Evolutionary conservation across 371 early-diverging fungal species (phyloP).

Genomic region (Syncephalastrum racemosum): DNA sequence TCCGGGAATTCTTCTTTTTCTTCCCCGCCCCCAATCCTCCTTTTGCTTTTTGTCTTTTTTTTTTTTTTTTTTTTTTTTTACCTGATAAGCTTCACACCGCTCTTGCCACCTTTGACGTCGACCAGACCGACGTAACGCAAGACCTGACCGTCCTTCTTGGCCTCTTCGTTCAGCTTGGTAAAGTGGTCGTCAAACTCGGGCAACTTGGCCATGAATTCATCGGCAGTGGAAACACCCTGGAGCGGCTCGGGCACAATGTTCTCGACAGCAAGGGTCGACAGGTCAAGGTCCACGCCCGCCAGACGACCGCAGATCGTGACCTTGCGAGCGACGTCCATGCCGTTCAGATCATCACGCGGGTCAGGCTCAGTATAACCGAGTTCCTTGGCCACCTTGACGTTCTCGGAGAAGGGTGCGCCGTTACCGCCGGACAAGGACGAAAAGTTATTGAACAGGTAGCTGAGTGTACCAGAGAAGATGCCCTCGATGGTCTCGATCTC

Average conservation of each 20-base stretch:
- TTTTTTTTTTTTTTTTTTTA: slow-evolving; percentile 19
- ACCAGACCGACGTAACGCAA: slow-evolving; percentile 93
- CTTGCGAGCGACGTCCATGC: slow-evolving; percentile 98
- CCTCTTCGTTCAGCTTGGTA: slow-evolving; percentile 71
- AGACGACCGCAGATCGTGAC: slow-evolving; percentile 88
- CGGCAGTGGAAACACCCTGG: slow-evolving; percentile 67
- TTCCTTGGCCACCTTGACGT: slow-evolving; percentile 87
- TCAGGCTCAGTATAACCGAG: slow-evolving; percentile 98
- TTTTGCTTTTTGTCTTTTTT: no score
- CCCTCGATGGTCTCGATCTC: slow-evolving; percentile 91
- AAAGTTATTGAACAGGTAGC: slow-evolving; percentile 95
- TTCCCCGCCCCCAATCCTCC: neutral
- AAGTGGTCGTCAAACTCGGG: slow-evolving; percentile 88
- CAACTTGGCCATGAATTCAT: slow-evolving; percentile 82
- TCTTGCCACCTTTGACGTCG: slow-evolving; percentile 65
- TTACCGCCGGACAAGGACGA: slow-evolving; percentile 59
- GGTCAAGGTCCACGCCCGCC: slow-evolving; percentile 76
- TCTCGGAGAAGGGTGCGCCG: slow-evolving; percentile 76
- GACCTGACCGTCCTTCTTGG: slow-evolving; percentile 69
- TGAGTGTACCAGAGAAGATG: slow-evolving; percentile 94
- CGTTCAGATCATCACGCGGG: slow-evolving; percentile 97
- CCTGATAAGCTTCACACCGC: slow-evolving; percentile 79
- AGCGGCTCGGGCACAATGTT: slow-evolving; percentile 92
- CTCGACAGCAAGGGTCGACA: slow-evolving; percentile 81
- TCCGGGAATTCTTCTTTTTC: neutral